phyloP scores from a whole-genome alignment of 2,329 filamentous ascomycete genomes.

The Aspergillus vadensis region DNA sequence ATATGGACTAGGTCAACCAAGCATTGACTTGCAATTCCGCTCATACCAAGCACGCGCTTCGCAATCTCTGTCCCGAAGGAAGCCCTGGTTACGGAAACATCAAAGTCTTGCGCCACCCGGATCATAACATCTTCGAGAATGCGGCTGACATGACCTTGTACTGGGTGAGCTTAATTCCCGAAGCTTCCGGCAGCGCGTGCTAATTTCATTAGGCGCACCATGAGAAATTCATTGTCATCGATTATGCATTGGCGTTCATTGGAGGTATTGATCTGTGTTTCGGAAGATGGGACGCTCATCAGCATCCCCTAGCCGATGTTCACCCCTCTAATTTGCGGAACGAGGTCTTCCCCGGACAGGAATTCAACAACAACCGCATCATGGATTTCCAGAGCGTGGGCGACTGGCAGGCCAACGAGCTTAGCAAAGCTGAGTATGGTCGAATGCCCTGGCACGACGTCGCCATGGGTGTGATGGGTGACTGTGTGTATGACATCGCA shows the following conservation, averaged over 20 bases:
- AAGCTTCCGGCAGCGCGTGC: background rate
- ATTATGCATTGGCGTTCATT: constrained; percentile 88
- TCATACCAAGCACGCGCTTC: constrained; percentile 87
- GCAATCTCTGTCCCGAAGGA: constrained; percentile 77
- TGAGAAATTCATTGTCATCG: constrained; percentile 95
- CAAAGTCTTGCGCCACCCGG: constrained; percentile 82
- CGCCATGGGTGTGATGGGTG: constrained; percentile 85
- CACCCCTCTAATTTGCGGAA: constrained; percentile 80
- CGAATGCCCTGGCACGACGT: constrained; percentile 99
- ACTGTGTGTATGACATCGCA: constrained; percentile 88
- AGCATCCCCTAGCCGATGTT: constrained; percentile 82
- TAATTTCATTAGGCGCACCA: constrained; percentile 68
- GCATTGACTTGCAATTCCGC: constrained; percentile 87
- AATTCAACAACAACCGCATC: constrained; percentile 96
- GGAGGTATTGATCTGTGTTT: constrained; percentile 95
- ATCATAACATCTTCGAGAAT: constrained; percentile 94
- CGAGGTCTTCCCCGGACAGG: constrained; percentile 91
- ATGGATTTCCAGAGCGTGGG: constrained; percentile 92
- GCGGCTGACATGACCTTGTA: constrained; percentile 95
- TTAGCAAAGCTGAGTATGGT: constrained; percentile 86
- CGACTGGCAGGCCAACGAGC: constrained; percentile 90
- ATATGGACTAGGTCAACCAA: constrained; percentile 58
- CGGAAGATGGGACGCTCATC: constrained; percentile 85
- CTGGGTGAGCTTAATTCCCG: constrained; percentile 56
- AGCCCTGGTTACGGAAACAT: constrained; percentile 86